phyloP scores from a whole-genome alignment of 129 eudicot genomes.

The carrot (Daucus carota) region DNA sequence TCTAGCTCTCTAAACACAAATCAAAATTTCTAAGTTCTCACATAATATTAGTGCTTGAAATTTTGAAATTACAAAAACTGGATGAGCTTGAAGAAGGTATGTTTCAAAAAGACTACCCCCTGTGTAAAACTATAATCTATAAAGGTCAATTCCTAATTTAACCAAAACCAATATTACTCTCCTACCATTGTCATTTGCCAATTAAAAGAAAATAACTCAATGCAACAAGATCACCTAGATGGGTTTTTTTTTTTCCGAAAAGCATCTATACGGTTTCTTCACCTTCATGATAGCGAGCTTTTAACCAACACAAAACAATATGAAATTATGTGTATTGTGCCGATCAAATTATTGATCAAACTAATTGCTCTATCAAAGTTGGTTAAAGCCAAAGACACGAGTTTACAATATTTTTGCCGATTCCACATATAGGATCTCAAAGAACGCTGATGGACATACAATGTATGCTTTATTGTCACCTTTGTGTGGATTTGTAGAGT shows the following conservation, averaged over 20 bases:
- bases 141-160: too few relatives aligned
- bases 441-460: neutral
- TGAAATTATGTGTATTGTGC: conserved; percentile 3
- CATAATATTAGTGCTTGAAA: too few relatives aligned
- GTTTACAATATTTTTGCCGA: conserved; percentile 3
- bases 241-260: neutral
- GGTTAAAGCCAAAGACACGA: neutral
- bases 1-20: too few relatives aligned
- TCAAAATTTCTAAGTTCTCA: too few relatives aligned
- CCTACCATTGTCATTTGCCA: too few relatives aligned
- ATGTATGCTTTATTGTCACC: conserved; percentile 24
- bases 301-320: conserved; percentile 3
- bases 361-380: conserved; percentile 8
- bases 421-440: conserved; percentile 6
- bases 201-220: too few relatives aligned
- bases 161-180: too few relatives aligned
- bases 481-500: conserved; percentile 83
- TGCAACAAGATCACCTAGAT: too few relatives aligned
- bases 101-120: too few relatives aligned
- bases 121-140: too few relatives aligned
- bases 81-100: too few relatives aligned
- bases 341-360: neutral
- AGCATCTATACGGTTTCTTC: neutral
- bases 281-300: neutral
- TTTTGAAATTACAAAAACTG: too few relatives aligned